A percentile compares a stretch with the other conserved stretches of the same genome.
Conservation (phyloP, 495 filamentous ascomycete genomes). For the Neurospora sp. region DNA sequence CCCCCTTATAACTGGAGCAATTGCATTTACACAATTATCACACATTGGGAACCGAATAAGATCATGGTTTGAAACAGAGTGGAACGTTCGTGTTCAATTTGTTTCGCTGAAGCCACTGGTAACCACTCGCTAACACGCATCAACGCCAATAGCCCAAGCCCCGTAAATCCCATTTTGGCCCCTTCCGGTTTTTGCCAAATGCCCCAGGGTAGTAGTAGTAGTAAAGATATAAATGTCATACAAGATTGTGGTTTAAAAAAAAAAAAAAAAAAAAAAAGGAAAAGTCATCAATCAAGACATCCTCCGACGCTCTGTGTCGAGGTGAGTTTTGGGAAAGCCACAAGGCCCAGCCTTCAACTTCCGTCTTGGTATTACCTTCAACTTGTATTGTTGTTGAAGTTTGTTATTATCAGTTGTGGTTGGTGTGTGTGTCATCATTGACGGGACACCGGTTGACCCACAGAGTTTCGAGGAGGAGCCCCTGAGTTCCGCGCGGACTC, state of each 20-base stretch:
- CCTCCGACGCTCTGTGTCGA: neutral
- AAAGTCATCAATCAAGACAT: neutral
- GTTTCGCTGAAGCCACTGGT: neutral
- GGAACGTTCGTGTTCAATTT: neutral
- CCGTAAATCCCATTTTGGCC: neutral
- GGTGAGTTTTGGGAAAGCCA: neutral
- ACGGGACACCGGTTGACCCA: constrained; percentile 12
- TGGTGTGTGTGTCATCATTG: constrained; percentile 11
- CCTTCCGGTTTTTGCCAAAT: neutral
- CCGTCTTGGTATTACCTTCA: neutral
- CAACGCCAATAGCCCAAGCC: neutral
- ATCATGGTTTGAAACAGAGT: neutral
- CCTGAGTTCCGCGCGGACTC: constrained; percentile 14
- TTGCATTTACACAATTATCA: neutral
- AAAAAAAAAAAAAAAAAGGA: neutral
- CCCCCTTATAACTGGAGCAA: neutral
- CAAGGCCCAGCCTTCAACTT: neutral
- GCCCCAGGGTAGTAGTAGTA: neutral
- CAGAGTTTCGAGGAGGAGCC: constrained; percentile 13
- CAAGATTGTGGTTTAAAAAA: neutral
- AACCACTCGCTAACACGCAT: neutral
- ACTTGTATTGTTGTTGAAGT: neutral
- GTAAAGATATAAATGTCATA: neutral
- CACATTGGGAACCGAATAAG: neutral
- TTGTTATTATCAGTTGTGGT: neutral